These are phyloP conservation scores for Trypanosomatidae sp. DNA, from an alignment of 208 protist species.

Conservation along the genomic window DNA sequence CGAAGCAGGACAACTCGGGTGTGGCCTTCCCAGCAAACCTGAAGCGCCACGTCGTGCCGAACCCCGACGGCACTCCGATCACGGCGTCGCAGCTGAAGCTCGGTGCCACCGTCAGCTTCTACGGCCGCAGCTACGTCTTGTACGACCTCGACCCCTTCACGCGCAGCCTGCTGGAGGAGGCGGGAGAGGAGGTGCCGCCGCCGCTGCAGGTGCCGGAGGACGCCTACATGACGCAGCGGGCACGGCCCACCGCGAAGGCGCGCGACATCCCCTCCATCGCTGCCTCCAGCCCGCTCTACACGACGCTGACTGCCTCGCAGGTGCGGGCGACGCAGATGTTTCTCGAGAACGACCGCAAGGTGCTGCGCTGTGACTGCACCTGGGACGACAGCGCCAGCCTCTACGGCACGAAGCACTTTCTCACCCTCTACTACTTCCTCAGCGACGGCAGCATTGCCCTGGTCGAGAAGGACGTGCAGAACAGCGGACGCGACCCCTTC, in stretches of 20 bases:
- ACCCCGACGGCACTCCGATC: slow-evolving; percentile 73
- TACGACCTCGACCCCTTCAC: slow-evolving; percentile 95
- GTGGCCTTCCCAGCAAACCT: slow-evolving; percentile 92
- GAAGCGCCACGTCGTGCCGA: slow-evolving; percentile 91
- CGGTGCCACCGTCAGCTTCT: too few species aligned
- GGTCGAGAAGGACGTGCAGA: slow-evolving; percentile 93
- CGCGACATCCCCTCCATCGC: slow-evolving; percentile 82
- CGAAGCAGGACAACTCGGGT: slow-evolving; percentile 93
- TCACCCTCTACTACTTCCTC: slow-evolving; percentile 98
- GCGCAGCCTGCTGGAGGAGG: slow-evolving; percentile 73
- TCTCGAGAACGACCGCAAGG: slow-evolving; percentile 96
- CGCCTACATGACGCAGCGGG: slow-evolving; percentile 53
- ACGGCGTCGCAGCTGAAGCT: too few species aligned
- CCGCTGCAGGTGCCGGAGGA: slow-evolving; percentile 70
- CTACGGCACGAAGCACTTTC: slow-evolving; percentile 90
- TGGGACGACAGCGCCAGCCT: slow-evolving; percentile 94
- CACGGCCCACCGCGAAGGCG: slow-evolving; percentile 53
- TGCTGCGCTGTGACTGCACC: slow-evolving; percentile 96
- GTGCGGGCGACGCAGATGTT: too few species aligned
- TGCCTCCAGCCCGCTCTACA: slow-evolving; percentile 63
- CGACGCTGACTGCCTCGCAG: slow-evolving; percentile 81
- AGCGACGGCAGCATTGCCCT: slow-evolving; percentile 96
- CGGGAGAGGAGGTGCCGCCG: slow-evolving; percentile 56
- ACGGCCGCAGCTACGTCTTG: slow-evolving; percentile 93
- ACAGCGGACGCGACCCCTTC: slow-evolving; percentile 97